Evolutionary conservation across 768 basidiomycete species (phyloP), one percentile per base, ranked within the genome.

Genomic region (Auricularia heimuer): DNA sequence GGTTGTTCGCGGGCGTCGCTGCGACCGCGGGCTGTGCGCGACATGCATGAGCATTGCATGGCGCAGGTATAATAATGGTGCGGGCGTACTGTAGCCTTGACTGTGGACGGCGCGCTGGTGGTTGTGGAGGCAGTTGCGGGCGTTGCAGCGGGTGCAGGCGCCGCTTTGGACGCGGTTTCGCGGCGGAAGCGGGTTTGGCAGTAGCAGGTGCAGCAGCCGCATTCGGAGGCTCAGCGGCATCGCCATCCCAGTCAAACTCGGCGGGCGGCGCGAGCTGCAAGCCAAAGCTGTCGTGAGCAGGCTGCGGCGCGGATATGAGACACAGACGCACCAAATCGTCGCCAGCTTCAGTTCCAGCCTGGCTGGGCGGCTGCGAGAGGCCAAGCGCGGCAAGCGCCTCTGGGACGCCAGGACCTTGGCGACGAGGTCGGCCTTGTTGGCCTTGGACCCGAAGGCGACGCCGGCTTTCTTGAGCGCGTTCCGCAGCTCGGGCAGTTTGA

Each of bases 401-500:
- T 16, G 79, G 76, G 76, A 82, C 35, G 82, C 82, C 58, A 83
- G 73, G 64, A 90, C 85, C 68, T 81, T 82, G 36, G 83, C 72
- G 68, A 89, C 81, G 71, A 91, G 85, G 69, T 89, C 89, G 0
- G 76, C 71, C 74, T 90, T 91, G 71, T 82, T 88, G 4, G 83
- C 79, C 71, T 85, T 86, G 69, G 81, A 75, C 0, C 84, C 81
- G 39, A 79, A 72, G 3, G 81, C 60, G 64, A 83, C 75, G 42
- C 71, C 65, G 24, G 86, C 88, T 58, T 77, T 79, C 63, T 77
- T 54, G 71, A 89, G 83, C 66, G 89, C 82, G 65, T 82, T 79
- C 70, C 77, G 84, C 73, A 90, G 84, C 68, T 90, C 88, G 42
- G 81, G 80, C 71, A 89, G 88, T 74, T 87, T 89, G 77, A 90